Percentiles rank a stretch among this genome's conserved stretches.
Evolutionary conservation across 2,329 filamentous ascomycete species (phyloP).

Genomic region (Alternaria sp.): DNA sequence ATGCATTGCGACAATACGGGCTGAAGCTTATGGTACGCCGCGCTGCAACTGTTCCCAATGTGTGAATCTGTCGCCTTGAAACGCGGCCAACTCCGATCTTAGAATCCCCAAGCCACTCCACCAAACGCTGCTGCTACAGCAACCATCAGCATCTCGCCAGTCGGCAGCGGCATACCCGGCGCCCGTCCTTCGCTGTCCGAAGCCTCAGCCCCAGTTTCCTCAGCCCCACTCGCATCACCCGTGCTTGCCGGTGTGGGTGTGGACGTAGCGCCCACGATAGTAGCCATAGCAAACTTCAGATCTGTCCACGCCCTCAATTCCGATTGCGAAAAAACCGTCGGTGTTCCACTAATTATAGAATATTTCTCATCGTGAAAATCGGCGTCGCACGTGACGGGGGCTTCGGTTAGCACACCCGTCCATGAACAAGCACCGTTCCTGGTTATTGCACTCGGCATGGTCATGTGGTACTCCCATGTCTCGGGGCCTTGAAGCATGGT

Average conservation of each 20-base stretch:
- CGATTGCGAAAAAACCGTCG: not conserved
- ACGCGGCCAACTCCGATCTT: not conserved
- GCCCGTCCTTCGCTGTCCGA: not conserved
- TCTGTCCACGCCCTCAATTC: not conserved
- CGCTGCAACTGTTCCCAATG: not conserved
- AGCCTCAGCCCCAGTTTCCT: not conserved
- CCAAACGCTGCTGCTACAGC: constrained; percentile 1
- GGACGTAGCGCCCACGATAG: not conserved
- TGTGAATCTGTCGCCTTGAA: not conserved
- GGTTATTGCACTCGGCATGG: not conserved
- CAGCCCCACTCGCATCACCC: not conserved
- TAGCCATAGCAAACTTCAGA: constrained; percentile 7
- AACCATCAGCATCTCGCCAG: not conserved
- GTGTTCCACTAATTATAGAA: not conserved
- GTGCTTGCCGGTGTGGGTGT: not conserved
- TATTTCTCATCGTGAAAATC: not conserved
- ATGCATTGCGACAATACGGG: not conserved
- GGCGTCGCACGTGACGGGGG: constrained; percentile 7
- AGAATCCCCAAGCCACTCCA: not conserved
- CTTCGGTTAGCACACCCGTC: constrained; percentile 9
- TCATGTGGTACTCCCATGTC: constrained; percentile 4
- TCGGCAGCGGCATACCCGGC: not conserved
- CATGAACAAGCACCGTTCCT: constrained; percentile 8
- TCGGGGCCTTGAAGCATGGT: constrained; percentile 12
- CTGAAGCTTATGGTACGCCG: not conserved